Evolutionary conservation across 768 basidiomycete species (phyloP), one percentile per base, ranked within the genome.

Genomic region (Pleurotus eryngii): DNA sequence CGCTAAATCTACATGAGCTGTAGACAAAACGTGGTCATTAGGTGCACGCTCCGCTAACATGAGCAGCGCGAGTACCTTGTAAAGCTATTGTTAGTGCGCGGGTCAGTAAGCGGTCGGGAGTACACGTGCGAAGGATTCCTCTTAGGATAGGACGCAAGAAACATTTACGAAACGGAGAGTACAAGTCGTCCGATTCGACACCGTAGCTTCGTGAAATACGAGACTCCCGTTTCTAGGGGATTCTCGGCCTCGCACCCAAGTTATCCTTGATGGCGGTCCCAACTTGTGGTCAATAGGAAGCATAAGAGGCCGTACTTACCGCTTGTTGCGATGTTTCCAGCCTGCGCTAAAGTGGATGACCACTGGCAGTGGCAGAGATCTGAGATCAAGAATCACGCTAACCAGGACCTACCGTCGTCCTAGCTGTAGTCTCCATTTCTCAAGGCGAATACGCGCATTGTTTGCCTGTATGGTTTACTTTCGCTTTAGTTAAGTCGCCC

Each of bases 121-220:
- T 17, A 24, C 45, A 8, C n/a, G 12, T 22, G 4, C 83, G 61
- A 84, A 88, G 4, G 85, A 86, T 14, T 30, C 72, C 74, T 15
- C 81, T 76, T 47, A 87, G 69, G 20, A 88, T 78, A 24, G 72
- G 71, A 61, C 86, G 87, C 24, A 87, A 65, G 59, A 71, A 74
- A 51, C 86, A 88, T 55, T 76, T 74, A 12, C 77, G 63, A 5
- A 81, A 68, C 47, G 64, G 60, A 59, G 14, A 81, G 73, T n/a
- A 76, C 68, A 20, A 66, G 18, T 76, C 77, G 49, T 88, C 86
- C 86, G 6, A 88, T 60, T 3, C 76, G 65, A 62, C 86, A 88
- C 7, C 68, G 72, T 50, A 85, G 85, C 88, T n/a, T 86, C 86
- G 67, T 88, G 86, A 64, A 87, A 88, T 20, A 86, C 74, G 1